phyloP scores from a whole-genome alignment of 23 red algal genomes.

The Gracilaria gracilis region DNA sequence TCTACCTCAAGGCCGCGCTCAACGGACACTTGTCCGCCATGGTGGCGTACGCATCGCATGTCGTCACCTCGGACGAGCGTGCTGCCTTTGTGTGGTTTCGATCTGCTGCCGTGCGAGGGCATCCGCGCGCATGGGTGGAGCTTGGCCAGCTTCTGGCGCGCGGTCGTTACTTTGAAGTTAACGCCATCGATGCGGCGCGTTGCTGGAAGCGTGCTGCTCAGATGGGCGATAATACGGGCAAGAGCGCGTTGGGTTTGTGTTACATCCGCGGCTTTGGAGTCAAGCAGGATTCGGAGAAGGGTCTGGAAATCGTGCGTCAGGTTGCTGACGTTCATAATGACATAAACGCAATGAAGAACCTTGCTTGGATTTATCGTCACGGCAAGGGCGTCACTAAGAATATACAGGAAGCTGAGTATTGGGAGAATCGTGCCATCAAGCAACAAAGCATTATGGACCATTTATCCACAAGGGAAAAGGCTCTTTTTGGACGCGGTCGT shows the following conservation, averaged over 20 bases:
- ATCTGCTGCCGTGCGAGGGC: constrained; percentile 55
- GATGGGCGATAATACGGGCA: constrained; percentile 71
- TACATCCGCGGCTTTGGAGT: constrained; percentile 75
- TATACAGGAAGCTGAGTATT: constrained; percentile 61
- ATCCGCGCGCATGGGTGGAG: constrained; percentile 62
- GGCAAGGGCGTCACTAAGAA: constrained; percentile 68
- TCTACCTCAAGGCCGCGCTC: constrained; percentile 63
- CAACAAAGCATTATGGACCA: constrained; percentile 48
- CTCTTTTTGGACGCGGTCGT: constrained; percentile 57
- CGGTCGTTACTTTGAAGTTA: constrained; percentile 70
- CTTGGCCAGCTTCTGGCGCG: constrained; percentile 62
- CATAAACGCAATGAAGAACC: constrained; percentile 72
- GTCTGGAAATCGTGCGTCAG: constrained; percentile 61
- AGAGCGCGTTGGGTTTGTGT: constrained; percentile 65
- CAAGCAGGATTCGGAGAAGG: constrained; percentile 50
- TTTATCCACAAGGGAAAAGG: constrained; percentile 48
- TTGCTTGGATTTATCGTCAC: constrained; percentile 66
- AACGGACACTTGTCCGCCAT: constrained; percentile 70
- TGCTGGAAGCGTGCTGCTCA: constrained; percentile 71
- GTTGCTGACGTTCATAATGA: constrained; percentile 69
- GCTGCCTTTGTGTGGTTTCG: constrained; percentile 76
- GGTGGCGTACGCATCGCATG: constrained; percentile 59
- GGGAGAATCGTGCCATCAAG: constrained; percentile 55
- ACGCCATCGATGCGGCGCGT: constrained; percentile 59
- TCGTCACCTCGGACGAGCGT: constrained; percentile 53